Conservation (phyloP, 2,329 filamentous ascomycete species). For the Stagonosporopsis chrysanthemi region DNA sequence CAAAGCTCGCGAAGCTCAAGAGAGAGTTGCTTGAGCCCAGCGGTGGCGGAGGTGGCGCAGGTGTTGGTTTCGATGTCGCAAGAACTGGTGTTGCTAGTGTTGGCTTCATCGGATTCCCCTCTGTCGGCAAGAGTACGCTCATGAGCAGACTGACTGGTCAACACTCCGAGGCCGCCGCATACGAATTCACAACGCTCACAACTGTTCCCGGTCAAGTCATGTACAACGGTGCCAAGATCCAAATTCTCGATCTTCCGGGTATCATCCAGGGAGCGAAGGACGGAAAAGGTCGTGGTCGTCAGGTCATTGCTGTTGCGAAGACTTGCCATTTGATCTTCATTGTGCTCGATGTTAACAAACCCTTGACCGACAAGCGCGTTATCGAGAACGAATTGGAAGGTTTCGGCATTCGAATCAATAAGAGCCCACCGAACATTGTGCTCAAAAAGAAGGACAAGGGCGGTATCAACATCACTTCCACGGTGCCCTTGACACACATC, state of each 20-base stretch:
- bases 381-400: constrained; percentile 96
- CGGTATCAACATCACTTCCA: constrained; percentile 94
- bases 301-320: constrained; percentile 98
- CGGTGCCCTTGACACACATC: constrained; percentile 89
- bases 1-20: constrained; percentile 97
- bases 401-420: constrained; percentile 98
- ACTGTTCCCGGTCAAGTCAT: constrained; percentile 95
- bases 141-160: constrained; percentile 95
- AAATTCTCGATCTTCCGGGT: constrained; percentile 97
- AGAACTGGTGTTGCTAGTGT: constrained; percentile 96
- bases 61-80: constrained; percentile 94
- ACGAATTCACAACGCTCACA: constrained; percentile 98
- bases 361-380: constrained; percentile 92
- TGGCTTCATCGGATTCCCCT: constrained; percentile 97
- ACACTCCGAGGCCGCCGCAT: constrained; percentile 95
- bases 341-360: constrained; percentile 97
- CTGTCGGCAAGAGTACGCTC: constrained; percentile 96
- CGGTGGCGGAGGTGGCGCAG: constrained; percentile 81
- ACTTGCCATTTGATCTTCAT: constrained; percentile 99
- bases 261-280: constrained; percentile 99
- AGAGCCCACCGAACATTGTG: constrained; percentile 95
- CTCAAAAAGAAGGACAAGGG: constrained; percentile 99
- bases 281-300: constrained; percentile 93
- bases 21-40: constrained; percentile 89
- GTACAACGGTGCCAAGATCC: constrained; percentile 96